Base-by-base conservation (phyloP, 805 yeast species). In the Sugiyamaella americana region DNA sequence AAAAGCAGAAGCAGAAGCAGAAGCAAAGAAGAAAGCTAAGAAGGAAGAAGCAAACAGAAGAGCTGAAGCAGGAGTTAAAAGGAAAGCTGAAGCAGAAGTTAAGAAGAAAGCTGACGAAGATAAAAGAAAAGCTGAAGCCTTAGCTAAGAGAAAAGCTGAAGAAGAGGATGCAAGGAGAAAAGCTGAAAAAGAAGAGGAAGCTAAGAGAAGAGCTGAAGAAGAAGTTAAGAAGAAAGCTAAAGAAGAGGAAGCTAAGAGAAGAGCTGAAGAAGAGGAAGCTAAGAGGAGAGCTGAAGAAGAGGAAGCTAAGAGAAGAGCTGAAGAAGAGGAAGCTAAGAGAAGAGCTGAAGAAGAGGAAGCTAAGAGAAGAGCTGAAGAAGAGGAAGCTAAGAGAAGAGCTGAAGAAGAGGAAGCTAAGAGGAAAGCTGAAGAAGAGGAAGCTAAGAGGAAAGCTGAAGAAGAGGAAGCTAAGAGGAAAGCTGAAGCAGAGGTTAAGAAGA, bases 101-200 rank as follows among this genome's bases (percentile, higher is more conserved):
- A 21, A 44, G 11, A 41, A 44, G 19, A 11, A 35, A 16, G 43
- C 20, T 4, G 46, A 34, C 13, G 30, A 43, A 24, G 44, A 20
- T n/a, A n/a, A n/a, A n/a, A n/a, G n/a, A n/a, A n/a, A n/a, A n/a
- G n/a, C n/a, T n/a, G n/a, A n/a, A n/a, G n/a, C n/a, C n/a, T n/a
- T n/a, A n/a, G n/a, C n/a, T n/a, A n/a, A n/a, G n/a, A n/a, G n/a
- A n/a, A n/a, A n/a, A n/a, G n/a, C n/a, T n/a, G n/a, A n/a, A n/a
- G n/a, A n/a, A n/a, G n/a, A n/a, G n/a, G n/a, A n/a, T n/a, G n/a
- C n/a, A n/a, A n/a, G n/a, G n/a, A n/a, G n/a, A n/a, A n/a, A n/a
- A n/a, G n/a, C n/a, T n/a, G n/a, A n/a, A n/a, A n/a, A n/a, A n/a
- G n/a, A n/a, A n/a, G n/a, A n/a, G n/a, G n/a, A n/a, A n/a, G n/a